phyloP scores from a whole-genome alignment of 129 eudicot species.

The Arctium minus region DNA sequence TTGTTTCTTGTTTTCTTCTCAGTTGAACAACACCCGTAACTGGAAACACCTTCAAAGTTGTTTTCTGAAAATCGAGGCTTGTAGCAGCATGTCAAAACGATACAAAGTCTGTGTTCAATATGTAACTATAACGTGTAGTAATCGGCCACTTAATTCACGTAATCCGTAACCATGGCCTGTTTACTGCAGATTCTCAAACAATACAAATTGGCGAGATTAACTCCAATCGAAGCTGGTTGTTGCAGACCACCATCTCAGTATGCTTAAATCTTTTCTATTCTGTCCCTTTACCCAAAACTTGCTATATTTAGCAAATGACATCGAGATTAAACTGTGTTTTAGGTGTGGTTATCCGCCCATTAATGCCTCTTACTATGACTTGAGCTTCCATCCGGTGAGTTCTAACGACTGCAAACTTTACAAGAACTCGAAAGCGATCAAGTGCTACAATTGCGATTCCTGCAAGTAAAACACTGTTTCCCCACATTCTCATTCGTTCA shows the following conservation, averaged over 20 bases:
- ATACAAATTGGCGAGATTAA: conserved; percentile 58
- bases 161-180: neutral
- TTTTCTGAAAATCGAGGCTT: conserved; percentile 71
- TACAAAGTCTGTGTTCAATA: conserved; percentile 51
- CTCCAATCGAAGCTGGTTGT: conserved; percentile 92
- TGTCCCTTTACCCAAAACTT: neutral
- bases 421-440: conserved; percentile 63
- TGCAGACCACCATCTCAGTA: conserved; percentile 95
- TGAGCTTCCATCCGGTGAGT: conserved; percentile 82
- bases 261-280: neutral
- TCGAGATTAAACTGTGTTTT: neutral
- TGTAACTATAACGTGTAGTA: neutral
- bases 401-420: conserved; percentile 76
- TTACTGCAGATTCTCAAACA: conserved; percentile 64
- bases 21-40: conserved; percentile 73
- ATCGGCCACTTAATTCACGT: conserved; percentile 4
- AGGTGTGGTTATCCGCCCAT: conserved; percentile 96
- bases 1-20: conserved; percentile 26
- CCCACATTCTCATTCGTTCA: neutral
- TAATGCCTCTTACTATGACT: conserved; percentile 78
- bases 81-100: conserved; percentile 56
- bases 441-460: conserved; percentile 88
- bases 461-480: conserved; percentile 68
- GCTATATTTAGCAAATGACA: neutral
- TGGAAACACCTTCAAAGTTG: conserved; percentile 84